phyloP scores from a whole-genome alignment of 306 rosid genomes.

The Medicago truncatula region DNA sequence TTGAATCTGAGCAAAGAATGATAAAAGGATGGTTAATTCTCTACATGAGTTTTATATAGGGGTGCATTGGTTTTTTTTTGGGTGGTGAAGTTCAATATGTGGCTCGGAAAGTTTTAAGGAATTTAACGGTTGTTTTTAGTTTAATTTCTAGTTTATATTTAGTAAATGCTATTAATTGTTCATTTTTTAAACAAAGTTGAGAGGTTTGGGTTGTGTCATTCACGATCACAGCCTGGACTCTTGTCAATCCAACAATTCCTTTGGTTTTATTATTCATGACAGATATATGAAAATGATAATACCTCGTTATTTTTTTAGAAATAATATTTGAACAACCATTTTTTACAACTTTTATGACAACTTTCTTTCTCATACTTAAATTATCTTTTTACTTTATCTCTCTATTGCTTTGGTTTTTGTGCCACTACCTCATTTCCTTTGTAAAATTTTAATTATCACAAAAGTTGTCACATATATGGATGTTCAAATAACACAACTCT shows the following conservation, averaged over 20 bases:
- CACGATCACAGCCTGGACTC: constrained; percentile 11
- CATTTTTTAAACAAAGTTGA: not conserved
- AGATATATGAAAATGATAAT: too few relatives aligned
- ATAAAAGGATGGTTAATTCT: not conserved
- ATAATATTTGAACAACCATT: too few relatives aligned
- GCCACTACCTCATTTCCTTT: too few relatives aligned
- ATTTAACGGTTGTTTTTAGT: constrained; percentile 4
- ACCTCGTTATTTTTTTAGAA: too few relatives aligned
- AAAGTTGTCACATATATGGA: too few relatives aligned
- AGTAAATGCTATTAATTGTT: constrained; percentile 22
- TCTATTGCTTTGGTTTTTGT: too few relatives aligned
- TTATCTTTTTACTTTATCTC: too few relatives aligned
- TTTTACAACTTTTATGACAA: too few relatives aligned
- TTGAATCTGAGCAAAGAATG: not conserved
- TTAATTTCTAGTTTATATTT: constrained; percentile 19
- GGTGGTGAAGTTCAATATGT: not conserved
- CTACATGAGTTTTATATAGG: constrained; percentile 29
- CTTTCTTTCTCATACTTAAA: too few relatives aligned
- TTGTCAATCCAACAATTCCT: not conserved
- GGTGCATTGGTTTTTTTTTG: not conserved
- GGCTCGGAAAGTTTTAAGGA: constrained; percentile 46
- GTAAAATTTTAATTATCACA: too few relatives aligned
- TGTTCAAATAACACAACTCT: too few relatives aligned
- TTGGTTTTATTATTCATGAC: not conserved
- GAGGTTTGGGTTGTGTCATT: constrained; percentile 36